phyloP scores from a whole-genome alignment of 2,329 filamentous ascomycete species.

The Lizonia empirigonia region DNA sequence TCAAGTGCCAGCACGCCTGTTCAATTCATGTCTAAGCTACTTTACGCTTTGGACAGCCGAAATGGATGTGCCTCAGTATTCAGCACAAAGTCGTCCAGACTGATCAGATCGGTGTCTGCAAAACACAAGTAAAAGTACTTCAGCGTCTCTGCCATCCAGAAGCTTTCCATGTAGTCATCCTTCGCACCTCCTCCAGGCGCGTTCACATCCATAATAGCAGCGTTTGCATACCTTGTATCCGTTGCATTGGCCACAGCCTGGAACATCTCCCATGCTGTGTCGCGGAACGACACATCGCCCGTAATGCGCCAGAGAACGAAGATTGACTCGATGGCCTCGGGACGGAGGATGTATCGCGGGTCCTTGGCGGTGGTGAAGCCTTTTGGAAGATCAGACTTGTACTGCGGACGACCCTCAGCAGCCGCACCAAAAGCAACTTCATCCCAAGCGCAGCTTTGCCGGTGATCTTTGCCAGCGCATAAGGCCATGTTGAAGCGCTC shows the following conservation, averaged over 20 bases:
- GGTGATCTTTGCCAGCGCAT: slow-evolving; percentile 46
- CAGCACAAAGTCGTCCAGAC: slow-evolving; percentile 55
- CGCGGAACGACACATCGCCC: slow-evolving; percentile 52
- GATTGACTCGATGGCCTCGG: slow-evolving; percentile 64
- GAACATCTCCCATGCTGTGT: slow-evolving; percentile 56
- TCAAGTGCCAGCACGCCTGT: too few species aligned
- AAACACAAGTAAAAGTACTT: slow-evolving; percentile 57
- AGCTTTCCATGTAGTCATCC: slow-evolving; percentile 55
- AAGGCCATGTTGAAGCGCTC: slow-evolving; percentile 60
- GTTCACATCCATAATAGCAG: slow-evolving; percentile 51
- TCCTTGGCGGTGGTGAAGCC: slow-evolving; percentile 52
- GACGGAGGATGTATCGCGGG: slow-evolving; percentile 52
- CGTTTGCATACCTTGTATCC: slow-evolving; percentile 50
- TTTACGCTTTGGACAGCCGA: slow-evolving; percentile 23
- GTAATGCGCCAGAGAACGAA: slow-evolving; percentile 65
- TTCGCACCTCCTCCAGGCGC: slow-evolving; percentile 33
- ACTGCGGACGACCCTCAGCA: slow-evolving; percentile 30
- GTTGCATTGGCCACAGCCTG: slow-evolving; percentile 49
- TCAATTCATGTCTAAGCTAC: background rate
- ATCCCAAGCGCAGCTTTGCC: slow-evolving; percentile 57
- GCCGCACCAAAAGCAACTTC: slow-evolving; percentile 54
- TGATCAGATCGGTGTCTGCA: slow-evolving; percentile 51
- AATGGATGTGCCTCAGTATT: slow-evolving; percentile 58
- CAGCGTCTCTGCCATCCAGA: slow-evolving; percentile 56
- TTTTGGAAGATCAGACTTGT: slow-evolving; percentile 40